Evolutionary conservation across 345 rosid genomes (phyloP).

Genomic region (Passiflora organensis): DNA sequence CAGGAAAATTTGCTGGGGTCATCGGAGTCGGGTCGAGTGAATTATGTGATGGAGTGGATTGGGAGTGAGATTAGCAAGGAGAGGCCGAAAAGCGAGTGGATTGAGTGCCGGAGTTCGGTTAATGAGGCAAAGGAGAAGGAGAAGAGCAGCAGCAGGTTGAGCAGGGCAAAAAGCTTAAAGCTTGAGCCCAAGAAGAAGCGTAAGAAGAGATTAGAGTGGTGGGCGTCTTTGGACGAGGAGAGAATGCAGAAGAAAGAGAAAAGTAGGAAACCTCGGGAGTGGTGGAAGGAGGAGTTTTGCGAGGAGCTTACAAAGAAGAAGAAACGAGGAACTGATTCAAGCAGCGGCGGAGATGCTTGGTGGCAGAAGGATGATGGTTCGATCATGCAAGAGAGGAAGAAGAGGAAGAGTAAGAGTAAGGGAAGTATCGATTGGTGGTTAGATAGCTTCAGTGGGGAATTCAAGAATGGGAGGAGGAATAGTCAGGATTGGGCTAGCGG

Average conservation of each 20-base stretch:
- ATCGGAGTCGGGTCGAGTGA: conserved; percentile 57
- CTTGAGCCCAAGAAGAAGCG: conserved; percentile 33
- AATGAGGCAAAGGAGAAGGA: neutral
- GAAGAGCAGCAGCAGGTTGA: conserved; percentile 18
- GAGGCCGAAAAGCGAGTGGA: conserved; percentile 46
- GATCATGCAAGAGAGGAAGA: conserved; percentile 32
- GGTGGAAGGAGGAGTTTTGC: conserved; percentile 89
- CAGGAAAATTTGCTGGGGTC: conserved; percentile 49
- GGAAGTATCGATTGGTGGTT: conserved; percentile 60
- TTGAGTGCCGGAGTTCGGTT: conserved; percentile 27
- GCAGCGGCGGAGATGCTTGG: conserved; percentile 42
- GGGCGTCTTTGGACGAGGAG: conserved; percentile 27
- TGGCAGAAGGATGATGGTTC: conserved; percentile 54
- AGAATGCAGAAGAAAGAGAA: conserved; percentile 37
- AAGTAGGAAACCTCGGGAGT: conserved; percentile 63
- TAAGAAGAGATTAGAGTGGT: conserved; percentile 24
- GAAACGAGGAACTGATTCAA: conserved; percentile 40
- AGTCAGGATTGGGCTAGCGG: conserved; percentile 63
- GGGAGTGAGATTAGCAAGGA: conserved; percentile 73
- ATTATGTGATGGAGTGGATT: conserved; percentile 80
- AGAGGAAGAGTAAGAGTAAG: conserved; percentile 45
- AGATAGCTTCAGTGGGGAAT: conserved; percentile 51
- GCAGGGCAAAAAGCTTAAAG: conserved; percentile 18
- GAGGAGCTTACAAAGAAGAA: conserved; percentile 62
- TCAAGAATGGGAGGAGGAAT: conserved; percentile 33